Conservation (phyloP, 2,329 filamentous ascomycete species). For the Apiospora sp. region DNA sequence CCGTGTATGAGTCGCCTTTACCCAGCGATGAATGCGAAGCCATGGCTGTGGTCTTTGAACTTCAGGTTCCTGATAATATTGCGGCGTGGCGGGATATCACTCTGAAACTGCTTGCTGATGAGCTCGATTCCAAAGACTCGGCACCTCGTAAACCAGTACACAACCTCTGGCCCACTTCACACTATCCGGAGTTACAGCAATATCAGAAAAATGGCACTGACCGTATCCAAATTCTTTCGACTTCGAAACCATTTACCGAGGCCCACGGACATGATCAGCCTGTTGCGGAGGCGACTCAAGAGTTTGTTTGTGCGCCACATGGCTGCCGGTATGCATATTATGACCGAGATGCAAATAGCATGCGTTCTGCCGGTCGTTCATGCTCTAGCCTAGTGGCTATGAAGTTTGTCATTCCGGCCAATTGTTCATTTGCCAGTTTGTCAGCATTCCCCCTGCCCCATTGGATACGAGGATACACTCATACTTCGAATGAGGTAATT, state of each 20-base stretch:
- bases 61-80: slow-evolving; percentile 23
- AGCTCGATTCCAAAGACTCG: background rate
- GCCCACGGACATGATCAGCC: slow-evolving; percentile 1
- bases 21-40: background rate
- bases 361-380: background rate
- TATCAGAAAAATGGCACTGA: background rate
- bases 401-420: background rate
- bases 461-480: slow-evolving; percentile 23
- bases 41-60: slow-evolving; percentile 25
- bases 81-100: slow-evolving; percentile 22
- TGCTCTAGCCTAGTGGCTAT: background rate
- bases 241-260: slow-evolving; percentile 18
- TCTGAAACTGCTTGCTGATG: slow-evolving; percentile 19
- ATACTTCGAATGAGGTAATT: slow-evolving; percentile 25
- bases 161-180: background rate
- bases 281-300: background rate
- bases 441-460: background rate
- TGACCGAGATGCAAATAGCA: background rate
- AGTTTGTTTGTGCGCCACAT: slow-evolving; percentile 14
- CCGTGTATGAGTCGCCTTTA: slow-evolving; percentile 24
- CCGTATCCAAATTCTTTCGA: slow-evolving; percentile 19
- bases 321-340: slow-evolving; percentile 25
- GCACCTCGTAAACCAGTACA: background rate
- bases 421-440: slow-evolving; percentile 24
- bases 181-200: background rate